A percentile compares a stretch with the other conserved stretches of the same genome.
phyloP scores from a whole-genome alignment of 768 basidiomycete genomes.

The Mycena vitilis region DNA sequence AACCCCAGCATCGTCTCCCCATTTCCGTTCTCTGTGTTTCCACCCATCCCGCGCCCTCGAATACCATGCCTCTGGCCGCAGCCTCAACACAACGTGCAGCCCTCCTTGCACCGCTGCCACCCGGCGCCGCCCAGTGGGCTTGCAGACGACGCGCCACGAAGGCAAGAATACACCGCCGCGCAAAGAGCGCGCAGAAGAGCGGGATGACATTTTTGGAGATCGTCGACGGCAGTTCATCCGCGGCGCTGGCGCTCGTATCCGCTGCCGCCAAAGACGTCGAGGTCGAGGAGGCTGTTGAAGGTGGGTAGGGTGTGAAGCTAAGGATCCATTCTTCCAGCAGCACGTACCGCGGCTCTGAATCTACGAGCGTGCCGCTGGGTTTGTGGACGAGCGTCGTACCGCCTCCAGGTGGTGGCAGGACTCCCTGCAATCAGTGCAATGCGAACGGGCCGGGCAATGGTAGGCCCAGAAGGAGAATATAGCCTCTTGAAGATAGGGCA shows the following conservation, averaged over 20 bases:
- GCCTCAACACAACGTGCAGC: slow-evolving; percentile 41
- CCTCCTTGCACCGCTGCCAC: not conserved
- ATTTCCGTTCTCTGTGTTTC: not conserved
- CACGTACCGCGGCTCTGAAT: slow-evolving; percentile 75
- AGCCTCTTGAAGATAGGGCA: no score
- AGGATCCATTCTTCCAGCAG: slow-evolving; percentile 82
- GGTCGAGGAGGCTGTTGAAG: not conserved
- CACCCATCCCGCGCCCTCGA: not conserved
- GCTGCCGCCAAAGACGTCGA: slow-evolving; percentile 28
- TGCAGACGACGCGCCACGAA: slow-evolving; percentile 77
- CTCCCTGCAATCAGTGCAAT: no score
- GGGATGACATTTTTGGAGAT: slow-evolving; percentile 90
- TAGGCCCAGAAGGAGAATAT: no score
- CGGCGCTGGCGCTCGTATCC: no score
- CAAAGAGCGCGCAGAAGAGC: slow-evolving; percentile 82
- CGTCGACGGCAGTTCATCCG: slow-evolving; percentile 75
- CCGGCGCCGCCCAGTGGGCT: slow-evolving; percentile 57
- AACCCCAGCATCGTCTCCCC: slow-evolving; percentile 47
- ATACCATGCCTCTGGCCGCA: slow-evolving; percentile 26
- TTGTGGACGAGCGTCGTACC: slow-evolving; percentile 82
- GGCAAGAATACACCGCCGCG: slow-evolving; percentile 79
- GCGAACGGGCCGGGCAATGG: slow-evolving; percentile 43
- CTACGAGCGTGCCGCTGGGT: slow-evolving; percentile 71
- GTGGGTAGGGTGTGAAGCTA: no score
- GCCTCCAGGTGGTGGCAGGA: slow-evolving; percentile 74